Evolutionary conservation across 306 rosid genomes (phyloP).

Genomic region (Vigna hirtella): DNA sequence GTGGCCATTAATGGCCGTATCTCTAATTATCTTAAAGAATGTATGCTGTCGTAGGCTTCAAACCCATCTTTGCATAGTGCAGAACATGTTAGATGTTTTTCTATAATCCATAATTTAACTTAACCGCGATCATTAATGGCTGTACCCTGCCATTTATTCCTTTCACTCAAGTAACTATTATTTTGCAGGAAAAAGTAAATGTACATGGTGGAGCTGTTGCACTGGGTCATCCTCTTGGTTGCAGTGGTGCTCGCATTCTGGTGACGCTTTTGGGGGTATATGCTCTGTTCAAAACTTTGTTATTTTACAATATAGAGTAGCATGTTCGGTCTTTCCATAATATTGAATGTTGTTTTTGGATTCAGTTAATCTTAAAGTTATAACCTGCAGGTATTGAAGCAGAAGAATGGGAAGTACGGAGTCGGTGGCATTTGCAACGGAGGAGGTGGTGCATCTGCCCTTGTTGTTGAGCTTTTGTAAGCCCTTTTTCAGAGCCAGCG

Average conservation of each 20-base stretch:
- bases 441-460: conserved; percentile 99
- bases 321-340: not conserved
- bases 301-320: conserved; percentile 14
- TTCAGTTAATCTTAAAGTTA: conserved; percentile 16
- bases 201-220: conserved; percentile 97
- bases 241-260: conserved; percentile 98
- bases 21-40: conserved; percentile 11
- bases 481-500: conserved; percentile 33
- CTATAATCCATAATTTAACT: conserved; percentile 15
- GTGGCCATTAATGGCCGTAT: not conserved
- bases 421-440: conserved; percentile 98
- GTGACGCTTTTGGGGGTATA: conserved; percentile 98
- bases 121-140: not conserved
- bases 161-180: conserved; percentile 20
- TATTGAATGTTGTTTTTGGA: conserved; percentile 10
- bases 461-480: conserved; percentile 88
- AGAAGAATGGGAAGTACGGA: conserved; percentile 88
- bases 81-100: conserved; percentile 18
- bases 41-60: not conserved
- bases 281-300: conserved; percentile 17
- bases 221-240: conserved; percentile 99
- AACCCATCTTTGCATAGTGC: not conserved
- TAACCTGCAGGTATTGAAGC: conserved; percentile 73
- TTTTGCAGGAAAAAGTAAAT: conserved; percentile 79
- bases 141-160: conserved; percentile 21